Evolutionary conservation across 441 rosid genomes (phyloP), one percentile per base, ranked within the genome.

Genomic region (Populus hybrid): DNA sequence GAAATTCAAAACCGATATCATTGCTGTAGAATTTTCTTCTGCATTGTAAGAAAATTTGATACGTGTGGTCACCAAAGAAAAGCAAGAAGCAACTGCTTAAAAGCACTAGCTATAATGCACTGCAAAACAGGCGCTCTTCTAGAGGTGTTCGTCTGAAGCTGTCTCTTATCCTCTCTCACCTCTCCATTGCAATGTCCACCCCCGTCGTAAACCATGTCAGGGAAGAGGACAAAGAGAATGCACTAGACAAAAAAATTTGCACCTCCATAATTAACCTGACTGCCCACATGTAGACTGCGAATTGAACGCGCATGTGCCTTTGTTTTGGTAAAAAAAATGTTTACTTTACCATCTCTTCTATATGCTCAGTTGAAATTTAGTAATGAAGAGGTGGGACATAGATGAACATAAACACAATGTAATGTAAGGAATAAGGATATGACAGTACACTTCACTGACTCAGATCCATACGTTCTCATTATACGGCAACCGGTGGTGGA

Each of bases 1-100:
- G 53, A 46, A 65, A 38, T 77, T 77, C 75, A 65, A 71, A 70
- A 70, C 75, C 26, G 71, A 77, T 46, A 78, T 71, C 75, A 78
- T 78, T 72, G 76, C 53, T 20, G 42, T 46, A 46, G 75, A 72
- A 66, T 66, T 70, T 64, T 64, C 12, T 1, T 70, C 42, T 5
- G 24, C 18, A 3, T 0, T 46, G 6, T 14, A 16, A 38, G 40
- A 61, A 61, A 61, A n/a, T 23, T 3, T 21, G 66, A 21, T 61
- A 21, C 3, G 14, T 23, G 66, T 21, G 14, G 2, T 9, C 66
- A 21, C 26, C 10, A 61, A 10, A 61, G 66, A 61, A 61, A 61
- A 61, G 28, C 28, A 40, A 40, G 46, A 40, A 10, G 46, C 0
- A 40, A 40, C 14, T 40, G 46, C 4, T 40, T 40, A 40, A 38